Base-by-base conservation (phyloP, 1,284 basidiomycete genomes). In the Pseudozyma sp. region DNA sequence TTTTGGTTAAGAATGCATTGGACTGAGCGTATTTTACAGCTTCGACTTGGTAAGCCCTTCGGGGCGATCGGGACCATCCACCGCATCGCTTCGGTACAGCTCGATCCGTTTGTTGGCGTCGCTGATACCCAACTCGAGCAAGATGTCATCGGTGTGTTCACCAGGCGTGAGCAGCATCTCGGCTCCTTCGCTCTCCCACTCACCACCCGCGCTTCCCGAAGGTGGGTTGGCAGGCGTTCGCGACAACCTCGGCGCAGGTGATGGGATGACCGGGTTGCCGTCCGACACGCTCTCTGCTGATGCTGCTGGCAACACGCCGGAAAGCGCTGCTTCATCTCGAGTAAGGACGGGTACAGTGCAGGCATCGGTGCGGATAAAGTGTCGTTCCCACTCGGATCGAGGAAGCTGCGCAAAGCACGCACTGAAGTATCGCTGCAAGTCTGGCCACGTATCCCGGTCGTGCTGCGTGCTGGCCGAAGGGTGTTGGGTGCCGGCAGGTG, bases 361-460 rank as follows among this genome's bases (percentile, higher is more conserved):
- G 8, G 92, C 90, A 69, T 94, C 92, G 8, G 89, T 90, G 33
- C 88, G 91, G 89, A 82, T 86, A 79, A 92, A 94, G 6, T 90
- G 84, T 5, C 85, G 77, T 1, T 88, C 87, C 92, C 92, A 94
- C 56, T 90, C 89, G 64, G 91, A 89, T 52, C 92, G 87, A 0
- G 89, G 86, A 47, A 87, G 87, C 34, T 87, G 86, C 58, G 86
- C 84, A 84, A 94, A 94, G 2, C 90, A 91, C 8, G 86, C 84
- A 46, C 87, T 86, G 33, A 94, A 82, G 81, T 90, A 92, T 19
- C 85, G 81, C 53, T 85, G 86, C 57, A 92, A 80, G 44, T 84
- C 86, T 0, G 88, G 87, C 92, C 92, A 94, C 49, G 88, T 85
- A 3, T 86, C 86, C 13, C 83, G 86, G 47, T 90, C 86, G 14